A percentile compares a stretch with the other conserved stretches of the same genome.
phyloP scores from a whole-genome alignment of 75 land plant genomes.

The Cupressus sempervirens region DNA sequence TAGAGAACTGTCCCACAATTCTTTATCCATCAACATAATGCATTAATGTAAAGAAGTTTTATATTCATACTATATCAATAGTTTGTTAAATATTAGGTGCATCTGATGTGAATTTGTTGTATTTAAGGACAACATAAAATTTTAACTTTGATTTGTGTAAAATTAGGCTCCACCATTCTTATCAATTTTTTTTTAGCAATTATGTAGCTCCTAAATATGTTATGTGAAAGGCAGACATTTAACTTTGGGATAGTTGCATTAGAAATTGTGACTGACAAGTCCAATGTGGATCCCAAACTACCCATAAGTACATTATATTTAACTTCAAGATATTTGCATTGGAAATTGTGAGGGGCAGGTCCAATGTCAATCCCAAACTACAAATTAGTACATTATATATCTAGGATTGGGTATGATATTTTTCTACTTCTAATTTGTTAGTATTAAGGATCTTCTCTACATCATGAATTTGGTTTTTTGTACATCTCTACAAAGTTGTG shows the following conservation, averaged over 20 bases:
- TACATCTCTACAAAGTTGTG: background rate
- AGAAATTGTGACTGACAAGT: no score
- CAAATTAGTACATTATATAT: background rate
- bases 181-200: background rate
- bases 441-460: background rate
- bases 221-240: slow-evolving; percentile 18
- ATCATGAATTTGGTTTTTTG: background rate
- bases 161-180: background rate
- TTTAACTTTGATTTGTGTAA: background rate
- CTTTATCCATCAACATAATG: background rate
- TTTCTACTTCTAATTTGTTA: background rate
- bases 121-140: background rate
- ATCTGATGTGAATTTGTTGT: background rate
- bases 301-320: no score
- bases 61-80: background rate
- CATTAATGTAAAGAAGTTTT: background rate
- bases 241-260: slow-evolving; percentile 17
- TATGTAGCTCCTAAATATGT: slow-evolving; percentile 23
- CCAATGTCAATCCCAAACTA: slow-evolving; percentile 4
- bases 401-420: slow-evolving; percentile 6
- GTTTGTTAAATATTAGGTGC: background rate
- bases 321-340: no score
- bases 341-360: slow-evolving; percentile 17
- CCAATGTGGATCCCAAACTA: no score
- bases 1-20: background rate